These are phyloP conservation scores for Berkeleyomyces basicola DNA, from an alignment of 2,329 filamentous ascomycete genomes.

Conservation along the genomic window DNA sequence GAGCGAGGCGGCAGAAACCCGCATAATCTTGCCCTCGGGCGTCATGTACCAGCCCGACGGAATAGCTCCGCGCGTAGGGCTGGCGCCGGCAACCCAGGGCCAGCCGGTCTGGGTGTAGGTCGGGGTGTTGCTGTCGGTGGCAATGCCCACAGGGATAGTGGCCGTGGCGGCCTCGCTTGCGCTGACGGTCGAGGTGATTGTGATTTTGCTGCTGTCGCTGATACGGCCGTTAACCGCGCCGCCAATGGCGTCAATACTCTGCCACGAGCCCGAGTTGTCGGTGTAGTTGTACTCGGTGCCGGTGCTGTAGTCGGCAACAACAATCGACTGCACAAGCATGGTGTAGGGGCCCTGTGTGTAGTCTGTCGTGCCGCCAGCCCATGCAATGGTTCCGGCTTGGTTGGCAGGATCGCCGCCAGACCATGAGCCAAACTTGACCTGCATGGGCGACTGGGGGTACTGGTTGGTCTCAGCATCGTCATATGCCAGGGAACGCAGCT, in stretches of 20 bases:
- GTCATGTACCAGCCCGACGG: slow-evolving; percentile 72
- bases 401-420: slow-evolving; percentile 77
- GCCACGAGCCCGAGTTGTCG: slow-evolving; percentile 61
- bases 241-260: slow-evolving; percentile 65
- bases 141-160: slow-evolving; percentile 55
- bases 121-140: slow-evolving; percentile 34
- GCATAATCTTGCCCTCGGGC: slow-evolving; percentile 61
- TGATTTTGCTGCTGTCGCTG: slow-evolving; percentile 33
- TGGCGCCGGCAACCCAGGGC: slow-evolving; percentile 48
- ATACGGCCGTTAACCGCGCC: slow-evolving; percentile 58
- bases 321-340: slow-evolving; percentile 65
- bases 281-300: slow-evolving; percentile 71
- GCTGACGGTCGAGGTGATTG: slow-evolving; percentile 30
- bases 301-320: slow-evolving; percentile 82
- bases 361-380: slow-evolving; percentile 75
- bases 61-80: slow-evolving; percentile 38
- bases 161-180: slow-evolving; percentile 48
- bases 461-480: slow-evolving; percentile 52
- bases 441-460: slow-evolving; percentile 93
- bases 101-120: slow-evolving; percentile 43
- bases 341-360: slow-evolving; percentile 69
- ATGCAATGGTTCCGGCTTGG: slow-evolving; percentile 64
- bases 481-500: slow-evolving; percentile 58
- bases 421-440: slow-evolving; percentile 84
- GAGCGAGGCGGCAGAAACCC: slow-evolving; percentile 39